Conservation (phyloP, 495 filamentous ascomycete species). For the Choiromyces venosus region DNA sequence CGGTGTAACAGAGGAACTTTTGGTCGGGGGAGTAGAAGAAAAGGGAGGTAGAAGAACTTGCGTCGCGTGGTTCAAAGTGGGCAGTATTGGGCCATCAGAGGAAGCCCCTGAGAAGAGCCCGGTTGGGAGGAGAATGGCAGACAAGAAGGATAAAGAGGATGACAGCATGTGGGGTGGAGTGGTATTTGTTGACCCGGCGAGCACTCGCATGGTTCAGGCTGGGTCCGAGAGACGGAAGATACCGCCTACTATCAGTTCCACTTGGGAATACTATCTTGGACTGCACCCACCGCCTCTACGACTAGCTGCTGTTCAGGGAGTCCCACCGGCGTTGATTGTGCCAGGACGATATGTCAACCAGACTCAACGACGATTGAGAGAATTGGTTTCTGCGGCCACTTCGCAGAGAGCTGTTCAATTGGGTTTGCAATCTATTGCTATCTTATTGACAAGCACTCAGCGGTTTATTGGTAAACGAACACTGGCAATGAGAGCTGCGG, state of each 20-base stretch:
- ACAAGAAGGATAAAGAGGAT: conserved; percentile 52
- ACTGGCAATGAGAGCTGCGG: conserved; percentile 66
- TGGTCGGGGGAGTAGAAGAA: conserved; percentile 46
- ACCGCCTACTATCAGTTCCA: conserved; percentile 64
- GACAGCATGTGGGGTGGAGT: conserved; percentile 76
- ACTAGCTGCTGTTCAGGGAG: conserved; percentile 47
- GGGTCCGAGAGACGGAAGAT: conserved; percentile 73
- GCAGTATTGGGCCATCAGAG: conserved; percentile 54
- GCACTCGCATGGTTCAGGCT: conserved; percentile 79
- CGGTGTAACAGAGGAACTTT: conserved; percentile 60
- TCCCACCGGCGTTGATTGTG: conserved; percentile 44
- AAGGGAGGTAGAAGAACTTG: conserved; percentile 49
- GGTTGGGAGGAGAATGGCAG: conserved; percentile 43
- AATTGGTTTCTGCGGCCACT: conserved; percentile 80
- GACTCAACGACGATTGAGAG: conserved; percentile 69
- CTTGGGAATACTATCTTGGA: conserved; percentile 83
- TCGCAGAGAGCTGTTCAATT: conserved; percentile 81
- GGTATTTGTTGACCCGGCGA: conserved; percentile 71
- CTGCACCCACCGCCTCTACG: conserved; percentile 55
- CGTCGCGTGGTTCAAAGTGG: conserved; percentile 85
- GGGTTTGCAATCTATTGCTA: conserved; percentile 76
- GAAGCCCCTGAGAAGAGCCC: conserved; percentile 27
- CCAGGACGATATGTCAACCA: conserved; percentile 56
- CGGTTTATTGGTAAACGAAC: conserved; percentile 84
- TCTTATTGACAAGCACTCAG: conserved; percentile 83